These are phyloP conservation scores for Antrodiella citrinella DNA, from an alignment of 768 basidiomycete genomes.

Conservation along the genomic window DNA sequence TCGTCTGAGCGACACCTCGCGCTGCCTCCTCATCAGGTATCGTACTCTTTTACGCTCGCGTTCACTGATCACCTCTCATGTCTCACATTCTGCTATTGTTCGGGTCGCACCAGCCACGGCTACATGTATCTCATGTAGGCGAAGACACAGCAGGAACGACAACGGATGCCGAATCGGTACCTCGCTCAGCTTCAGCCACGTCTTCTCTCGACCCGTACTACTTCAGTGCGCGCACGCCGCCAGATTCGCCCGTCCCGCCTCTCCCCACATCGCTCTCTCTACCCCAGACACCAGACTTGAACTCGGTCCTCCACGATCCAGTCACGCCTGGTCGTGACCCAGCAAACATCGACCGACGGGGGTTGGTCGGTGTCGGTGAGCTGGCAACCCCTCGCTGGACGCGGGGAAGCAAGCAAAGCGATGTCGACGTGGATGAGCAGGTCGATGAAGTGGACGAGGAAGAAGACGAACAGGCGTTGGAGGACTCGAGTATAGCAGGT, in stretches of 20 bases:
- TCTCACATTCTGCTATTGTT: constrained; percentile 7
- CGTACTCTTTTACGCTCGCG: constrained; percentile 1
- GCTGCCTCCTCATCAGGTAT: constrained; percentile 28
- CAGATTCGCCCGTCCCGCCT: constrained; percentile 56
- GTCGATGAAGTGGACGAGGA: constrained; percentile 28
- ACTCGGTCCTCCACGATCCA: constrained; percentile 35
- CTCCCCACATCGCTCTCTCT: constrained; percentile 24
- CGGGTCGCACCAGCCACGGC: constrained; percentile 34
- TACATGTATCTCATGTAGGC: constrained; percentile 37
- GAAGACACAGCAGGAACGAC: constrained; percentile 9
- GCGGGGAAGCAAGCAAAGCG: constrained; percentile 30
- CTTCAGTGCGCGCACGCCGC: constrained; percentile 64
- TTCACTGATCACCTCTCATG: constrained; percentile 9
- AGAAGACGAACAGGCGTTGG: constrained; percentile 12
- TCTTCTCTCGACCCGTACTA: constrained; percentile 88
- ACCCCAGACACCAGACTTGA: constrained; percentile 57
- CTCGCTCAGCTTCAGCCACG: constrained; percentile 66
- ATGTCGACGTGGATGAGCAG: constrained; percentile 25
- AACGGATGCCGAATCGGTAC: constrained; percentile 35
- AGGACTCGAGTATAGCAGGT: constrained; percentile 7
- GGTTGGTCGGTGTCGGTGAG: constrained; percentile 92
- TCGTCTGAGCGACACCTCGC: constrained; percentile 29
- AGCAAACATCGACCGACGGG: constrained; percentile 74
- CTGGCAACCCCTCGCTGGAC: constrained; percentile 94
- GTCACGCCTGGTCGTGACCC: constrained; percentile 72